A percentile compares a stretch with the other conserved stretches of the same genome.
Evolutionary conservation across 352 stramenopile species (phyloP).

Genomic region (Phytopythium delawarense): DNA sequence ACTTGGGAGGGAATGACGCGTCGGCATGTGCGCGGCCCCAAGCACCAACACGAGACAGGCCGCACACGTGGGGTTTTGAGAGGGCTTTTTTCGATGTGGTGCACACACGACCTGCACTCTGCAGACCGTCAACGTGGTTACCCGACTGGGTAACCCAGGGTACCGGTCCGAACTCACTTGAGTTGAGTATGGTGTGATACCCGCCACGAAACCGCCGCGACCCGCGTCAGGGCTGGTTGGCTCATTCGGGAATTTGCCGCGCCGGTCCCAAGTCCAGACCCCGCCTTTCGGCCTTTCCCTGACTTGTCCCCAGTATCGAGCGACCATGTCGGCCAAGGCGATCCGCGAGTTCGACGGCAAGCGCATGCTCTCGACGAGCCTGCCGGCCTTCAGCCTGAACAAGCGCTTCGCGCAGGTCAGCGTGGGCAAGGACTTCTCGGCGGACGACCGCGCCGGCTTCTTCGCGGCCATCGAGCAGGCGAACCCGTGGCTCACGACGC

Average conservation of each 20-base stretch:
- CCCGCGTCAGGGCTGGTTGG: too few relatives aligned
- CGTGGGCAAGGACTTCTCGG: constrained; percentile 31
- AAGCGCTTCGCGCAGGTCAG: constrained; percentile 73
- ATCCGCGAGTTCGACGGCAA: constrained; percentile 97
- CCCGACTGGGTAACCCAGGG: neutral
- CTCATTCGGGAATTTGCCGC: constrained; percentile 44
- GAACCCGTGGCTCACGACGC: constrained; percentile 82
- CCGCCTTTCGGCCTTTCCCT: constrained; percentile 4
- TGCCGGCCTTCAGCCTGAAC: constrained; percentile 75
- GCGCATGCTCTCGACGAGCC: constrained; percentile 83
- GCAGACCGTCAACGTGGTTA: neutral
- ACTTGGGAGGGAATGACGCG: constrained; percentile 2
- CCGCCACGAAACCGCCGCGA: too few relatives aligned
- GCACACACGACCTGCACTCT: neutral
- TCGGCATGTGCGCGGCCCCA: constrained; percentile 5
- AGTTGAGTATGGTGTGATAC: neutral
- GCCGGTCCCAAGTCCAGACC: constrained; percentile 13
- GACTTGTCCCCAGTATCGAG: constrained; percentile 5
- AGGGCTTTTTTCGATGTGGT: neutral
- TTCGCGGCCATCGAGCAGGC: constrained; percentile 60
- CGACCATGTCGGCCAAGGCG: constrained; percentile 92
- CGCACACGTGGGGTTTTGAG: neutral
- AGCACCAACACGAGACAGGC: constrained; percentile 8
- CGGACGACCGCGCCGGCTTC: constrained; percentile 47
- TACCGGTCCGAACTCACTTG: neutral